A percentile compares a stretch with the other conserved stretches of the same genome.
Conservation (phyloP, 805 yeast genomes). For the Clavispora carvajalis region DNA sequence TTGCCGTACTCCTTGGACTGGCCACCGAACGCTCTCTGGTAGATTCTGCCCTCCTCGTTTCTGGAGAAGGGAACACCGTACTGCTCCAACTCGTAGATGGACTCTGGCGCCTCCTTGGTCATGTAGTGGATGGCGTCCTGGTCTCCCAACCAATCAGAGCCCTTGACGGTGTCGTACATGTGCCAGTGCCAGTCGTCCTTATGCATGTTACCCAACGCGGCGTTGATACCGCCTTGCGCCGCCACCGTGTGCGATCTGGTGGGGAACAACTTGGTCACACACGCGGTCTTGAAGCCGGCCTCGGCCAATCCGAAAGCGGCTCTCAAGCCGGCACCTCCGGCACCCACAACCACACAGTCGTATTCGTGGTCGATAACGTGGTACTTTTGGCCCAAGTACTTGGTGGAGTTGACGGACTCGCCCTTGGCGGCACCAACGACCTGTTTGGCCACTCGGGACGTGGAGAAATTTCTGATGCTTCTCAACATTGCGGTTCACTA, state of each 20-base stretch:
- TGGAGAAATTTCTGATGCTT: slow-evolving; percentile 24
- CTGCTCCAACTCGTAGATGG: slow-evolving; percentile 95
- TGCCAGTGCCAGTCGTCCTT: slow-evolving; percentile 99
- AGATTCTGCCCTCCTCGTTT: slow-evolving; percentile 92
- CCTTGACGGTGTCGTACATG: slow-evolving; percentile 98
- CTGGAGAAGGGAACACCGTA: slow-evolving; percentile 98
- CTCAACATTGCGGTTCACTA: slow-evolving; percentile 12
- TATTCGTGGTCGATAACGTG: slow-evolving; percentile 96
- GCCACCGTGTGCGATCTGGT: slow-evolving; percentile 99
- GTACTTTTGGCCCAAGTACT: slow-evolving; percentile 57
- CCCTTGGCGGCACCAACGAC: slow-evolving; percentile 37
- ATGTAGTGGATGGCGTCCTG: slow-evolving; percentile 98
- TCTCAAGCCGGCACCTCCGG: slow-evolving; percentile 98
- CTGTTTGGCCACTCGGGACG: slow-evolving; percentile 24
- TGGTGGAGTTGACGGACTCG: slow-evolving; percentile 35
- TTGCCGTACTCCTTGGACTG: slow-evolving; percentile 93
- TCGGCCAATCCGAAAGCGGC: slow-evolving; percentile 98
- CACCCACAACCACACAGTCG: slow-evolving; percentile 97
- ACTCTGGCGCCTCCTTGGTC: slow-evolving; percentile 96
- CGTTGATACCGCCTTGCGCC: slow-evolving; percentile 99
- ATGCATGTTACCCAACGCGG: slow-evolving; percentile 98
- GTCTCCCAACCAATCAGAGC: slow-evolving; percentile 99
- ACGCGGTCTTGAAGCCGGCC: slow-evolving; percentile 96
- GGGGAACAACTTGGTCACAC: slow-evolving; percentile 94
- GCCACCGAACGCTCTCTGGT: slow-evolving; percentile 99